phyloP scores from a whole-genome alignment of 1,284 basidiomycete genomes.

The Ustilago crameri region DNA sequence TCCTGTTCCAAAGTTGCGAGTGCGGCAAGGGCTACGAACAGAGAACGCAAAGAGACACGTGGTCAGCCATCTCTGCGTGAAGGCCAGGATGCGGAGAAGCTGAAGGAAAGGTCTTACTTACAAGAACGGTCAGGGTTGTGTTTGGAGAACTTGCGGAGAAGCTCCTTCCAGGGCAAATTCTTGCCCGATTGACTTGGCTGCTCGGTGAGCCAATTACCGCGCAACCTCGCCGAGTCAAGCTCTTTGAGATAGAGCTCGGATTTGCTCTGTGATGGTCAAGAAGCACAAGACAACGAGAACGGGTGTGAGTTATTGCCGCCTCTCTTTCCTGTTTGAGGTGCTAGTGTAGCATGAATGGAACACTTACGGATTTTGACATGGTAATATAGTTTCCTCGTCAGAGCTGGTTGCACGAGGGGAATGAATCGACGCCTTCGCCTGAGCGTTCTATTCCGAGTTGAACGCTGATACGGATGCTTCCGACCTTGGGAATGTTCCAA shows the following conservation, averaged over 20 bases:
- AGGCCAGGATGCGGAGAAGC: neutral
- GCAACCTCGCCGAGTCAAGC: slow-evolving; percentile 61
- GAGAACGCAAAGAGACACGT: neutral
- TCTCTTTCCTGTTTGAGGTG: neutral
- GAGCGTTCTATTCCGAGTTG: no score
- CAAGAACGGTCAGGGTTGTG: slow-evolving; percentile 62
- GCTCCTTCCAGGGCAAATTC: slow-evolving; percentile 60
- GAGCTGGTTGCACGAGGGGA: no score
- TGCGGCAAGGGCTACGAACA: slow-evolving; percentile 35
- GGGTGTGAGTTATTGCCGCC: slow-evolving; percentile 9
- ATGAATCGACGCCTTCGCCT: no score
- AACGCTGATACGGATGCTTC: no score
- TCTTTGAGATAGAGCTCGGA: slow-evolving; percentile 60
- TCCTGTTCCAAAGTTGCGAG: slow-evolving; percentile 48
- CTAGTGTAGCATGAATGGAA: neutral
- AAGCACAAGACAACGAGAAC: neutral
- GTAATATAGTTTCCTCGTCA: neutral
- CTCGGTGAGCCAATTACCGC: slow-evolving; percentile 56
- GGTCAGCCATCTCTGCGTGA: neutral
- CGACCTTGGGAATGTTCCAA: no score
- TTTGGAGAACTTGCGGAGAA: slow-evolving; percentile 67
- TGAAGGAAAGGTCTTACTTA: slow-evolving; percentile 21
- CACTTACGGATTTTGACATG: slow-evolving; percentile 47
- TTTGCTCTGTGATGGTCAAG: slow-evolving; percentile 39
- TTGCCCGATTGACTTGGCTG: slow-evolving; percentile 34